Percentiles rank a stretch among this genome's conserved stretches.
Conservation (phyloP, 305 asterid species). For the Euphrasia arctica region DNA sequence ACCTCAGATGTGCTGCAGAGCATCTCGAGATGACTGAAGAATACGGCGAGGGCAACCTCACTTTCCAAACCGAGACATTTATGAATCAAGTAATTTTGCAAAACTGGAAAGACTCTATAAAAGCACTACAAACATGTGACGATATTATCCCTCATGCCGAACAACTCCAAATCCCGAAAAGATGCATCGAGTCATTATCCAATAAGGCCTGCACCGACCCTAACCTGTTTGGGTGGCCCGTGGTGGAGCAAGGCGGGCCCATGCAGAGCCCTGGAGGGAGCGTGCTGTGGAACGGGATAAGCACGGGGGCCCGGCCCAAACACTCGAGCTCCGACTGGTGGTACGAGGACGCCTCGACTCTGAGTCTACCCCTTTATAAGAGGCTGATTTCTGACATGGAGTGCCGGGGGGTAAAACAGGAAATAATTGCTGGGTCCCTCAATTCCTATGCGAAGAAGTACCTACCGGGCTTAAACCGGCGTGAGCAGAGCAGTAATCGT, state of each 20-base stretch:
- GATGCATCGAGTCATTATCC: constrained; percentile 62
- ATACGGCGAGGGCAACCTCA: too few species aligned
- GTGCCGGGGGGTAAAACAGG: background rate
- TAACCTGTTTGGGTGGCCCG: constrained; percentile 88
- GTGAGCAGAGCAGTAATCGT: constrained; percentile 48
- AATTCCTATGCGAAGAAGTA: background rate
- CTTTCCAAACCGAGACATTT: too few species aligned
- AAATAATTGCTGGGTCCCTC: background rate
- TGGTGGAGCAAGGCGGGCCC: constrained; percentile 80
- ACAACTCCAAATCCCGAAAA: constrained; percentile 43
- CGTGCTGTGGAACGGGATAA: constrained; percentile 93
- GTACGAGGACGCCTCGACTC: constrained; percentile 85
- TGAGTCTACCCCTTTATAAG: too few species aligned
- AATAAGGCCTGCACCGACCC: constrained; percentile 83
- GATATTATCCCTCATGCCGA: constrained; percentile 30
- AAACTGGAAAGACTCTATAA: constrained; percentile 47
- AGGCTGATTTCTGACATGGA: too few species aligned
- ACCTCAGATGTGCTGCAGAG: constrained; percentile 7
- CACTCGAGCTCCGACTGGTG: constrained; percentile 82
- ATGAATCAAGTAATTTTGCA: too few species aligned
- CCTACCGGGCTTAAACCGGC: constrained; percentile 41
- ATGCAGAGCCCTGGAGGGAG: constrained; percentile 99
- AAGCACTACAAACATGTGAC: too few species aligned
- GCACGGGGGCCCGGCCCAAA: constrained; percentile 94
- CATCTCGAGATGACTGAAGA: too few species aligned